Base-by-base conservation (phyloP, 1,284 basidiomycete species). In the Sporisorium scitamineum region DNA sequence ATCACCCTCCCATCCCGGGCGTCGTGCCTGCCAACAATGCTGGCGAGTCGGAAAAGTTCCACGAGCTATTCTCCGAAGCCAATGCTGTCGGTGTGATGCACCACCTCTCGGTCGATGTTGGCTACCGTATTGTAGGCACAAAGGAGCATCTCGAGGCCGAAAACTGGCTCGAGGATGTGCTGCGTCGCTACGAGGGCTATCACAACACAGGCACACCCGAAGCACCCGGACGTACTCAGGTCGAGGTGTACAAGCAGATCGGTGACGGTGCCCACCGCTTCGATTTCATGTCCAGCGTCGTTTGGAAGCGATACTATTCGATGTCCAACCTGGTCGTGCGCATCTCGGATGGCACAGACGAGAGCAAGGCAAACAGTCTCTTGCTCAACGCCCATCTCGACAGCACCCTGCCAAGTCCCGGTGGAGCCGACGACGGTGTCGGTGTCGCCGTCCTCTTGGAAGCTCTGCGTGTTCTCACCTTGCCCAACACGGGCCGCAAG, bases 401-500 rank as follows among this genome's bases (percentile, higher is more conserved):
- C 85, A 87, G 86, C 55, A 89, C 89, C 1, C 80, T 89, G 13
- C 88, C 89, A 13, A 92, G 83, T 20, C 85, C 85, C 5, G 84
- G 85, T 48, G 82, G 74, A 39, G 76, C 78, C n/a, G 82, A 82
- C 81, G 95, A 97, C 82, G 95, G 91, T 2, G 87, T 96, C 8
- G 88, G 92, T 4, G 92, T 95, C 11, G 95, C 93, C 1, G 91
- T 97, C 57, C 95, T 98, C 93, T 88, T 98, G 34, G 97, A 99
- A 75, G 69, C 79, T 3, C 62, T 84, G n/a, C 82, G 82, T 44
- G 64, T 79, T 45, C 92, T 97, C 0, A 87, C 98, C 37, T 87
- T 93, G 0, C 89, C 93, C 57, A 92, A 90, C 0, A 89, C 90
- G 27, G 88, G 88, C 50, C 92, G 91, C 91, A 87, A 90, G 13